A percentile compares a stretch with the other conserved stretches of the same genome.
phyloP scores from a whole-genome alignment of 306 rosid genomes.

The Sicyos edulis region DNA sequence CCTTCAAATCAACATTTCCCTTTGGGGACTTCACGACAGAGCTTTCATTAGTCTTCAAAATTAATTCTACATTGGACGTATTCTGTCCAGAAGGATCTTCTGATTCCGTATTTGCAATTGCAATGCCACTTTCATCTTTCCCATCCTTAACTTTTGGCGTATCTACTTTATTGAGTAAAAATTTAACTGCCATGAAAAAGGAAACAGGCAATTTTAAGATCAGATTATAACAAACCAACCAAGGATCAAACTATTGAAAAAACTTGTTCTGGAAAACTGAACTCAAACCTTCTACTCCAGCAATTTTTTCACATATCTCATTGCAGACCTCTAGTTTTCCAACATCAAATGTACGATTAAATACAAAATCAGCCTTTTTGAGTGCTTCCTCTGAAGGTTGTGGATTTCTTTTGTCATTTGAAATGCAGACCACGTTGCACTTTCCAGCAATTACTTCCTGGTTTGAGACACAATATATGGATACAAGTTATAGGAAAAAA shows the following conservation, averaged over 20 bases:
- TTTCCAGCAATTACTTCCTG: conserved; percentile 93
- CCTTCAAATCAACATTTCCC: conserved; percentile 30
- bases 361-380: conserved; percentile 61
- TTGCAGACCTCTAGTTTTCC: conserved; percentile 27
- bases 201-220: conserved; percentile 27
- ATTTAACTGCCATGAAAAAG: conserved; percentile 62
- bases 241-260: conserved; percentile 16
- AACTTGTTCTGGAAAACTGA: not conserved
- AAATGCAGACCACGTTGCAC: conserved; percentile 66
- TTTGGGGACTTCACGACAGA: conserved; percentile 24
- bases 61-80: conserved; percentile 26
- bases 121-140: conserved; percentile 33
- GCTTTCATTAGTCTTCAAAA: conserved; percentile 20
- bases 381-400: conserved; percentile 50
- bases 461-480: conserved; percentile 10
- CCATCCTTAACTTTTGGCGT: conserved; percentile 30
- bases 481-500: not conserved
- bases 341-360: conserved; percentile 72
- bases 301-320: conserved; percentile 44
- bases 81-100: conserved; percentile 27
- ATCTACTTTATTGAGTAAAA: conserved; percentile 54
- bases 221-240: conserved; percentile 17
- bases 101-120: conserved; percentile 26
- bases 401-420: conserved; percentile 55
- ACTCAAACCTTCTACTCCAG: conserved; percentile 53